Base-by-base conservation (phyloP, 768 basidiomycete genomes). In the Cystofilobasidium capitatum region DNA sequence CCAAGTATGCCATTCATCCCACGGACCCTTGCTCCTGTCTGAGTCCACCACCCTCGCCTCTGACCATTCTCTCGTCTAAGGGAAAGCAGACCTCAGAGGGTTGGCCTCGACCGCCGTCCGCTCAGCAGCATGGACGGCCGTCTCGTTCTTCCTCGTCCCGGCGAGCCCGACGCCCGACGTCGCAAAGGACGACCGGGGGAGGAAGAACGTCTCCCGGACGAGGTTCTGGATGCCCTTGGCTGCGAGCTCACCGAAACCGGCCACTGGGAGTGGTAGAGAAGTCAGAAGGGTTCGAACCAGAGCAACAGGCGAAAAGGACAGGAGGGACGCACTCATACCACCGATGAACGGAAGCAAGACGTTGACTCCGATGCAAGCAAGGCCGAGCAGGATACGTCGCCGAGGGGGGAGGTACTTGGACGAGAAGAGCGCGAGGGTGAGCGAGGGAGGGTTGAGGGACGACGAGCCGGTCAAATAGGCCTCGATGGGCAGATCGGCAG, bases 311-410 rank as follows among this genome's bases (percentile, higher is more conserved):
- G 40, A 42, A 42, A 42, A 20, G 40, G 40, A 20, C 20, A 20
- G 44, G 44, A n/a, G 44, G 44, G 6, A 55, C 51, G 51, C 51
- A 55, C 51, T 68, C 66, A 68, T 68, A 9, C 68, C 68, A 26
- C 63, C 63, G 45, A 69, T 64, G 40, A 69, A 69, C 7, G 68
- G 68, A 7, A 69, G 68, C 17, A 69, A 20, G 58, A 69, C 42
- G 68, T 69, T 69, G 68, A 69, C 63, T 14, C 62, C 62, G 45
- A 69, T 44, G 63, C 68, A 64, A 35, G 68, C 68, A n/a, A 65
- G 49, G 16, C 57, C 63, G 55, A 65, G 62, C n/a, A 69, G 62
- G 55, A 64, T 29, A 13, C 68, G 57, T 26, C 62, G 62, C 5
- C 63, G 68, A 20, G 45, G 57, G 13, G 68, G 68, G 5, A 69